Base-by-base conservation (phyloP, 176 grass and related monocot genomes). In the Ampelocalamus luodianensis region DNA sequence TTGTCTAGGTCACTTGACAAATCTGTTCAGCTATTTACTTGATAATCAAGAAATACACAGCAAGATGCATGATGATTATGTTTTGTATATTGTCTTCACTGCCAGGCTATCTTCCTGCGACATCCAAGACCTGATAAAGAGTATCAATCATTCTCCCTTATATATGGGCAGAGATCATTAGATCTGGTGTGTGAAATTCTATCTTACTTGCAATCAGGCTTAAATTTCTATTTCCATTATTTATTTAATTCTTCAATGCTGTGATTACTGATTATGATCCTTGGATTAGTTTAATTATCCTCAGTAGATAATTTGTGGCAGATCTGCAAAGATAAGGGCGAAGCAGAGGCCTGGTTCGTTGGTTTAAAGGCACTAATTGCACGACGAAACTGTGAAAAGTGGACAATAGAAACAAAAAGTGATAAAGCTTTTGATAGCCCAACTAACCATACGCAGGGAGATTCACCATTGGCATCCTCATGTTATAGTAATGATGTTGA, bases 291-390 rank as follows among this genome's bases (percentile, higher is more conserved):
- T 82, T 83, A 50, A 37, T 82, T 71, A 74, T 58, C 15, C 78
- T 92, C 39, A 87, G 77, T 74, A 83, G 40, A 34, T 71, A 72
- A 56, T 15, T 72, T 61, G 45, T 70, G 74, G 58, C 91, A 95
- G 93, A 91, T 95, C 61, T 95, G 93, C 83, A 95, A 95, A 88
- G 90, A 95, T 74, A 95, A 91, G 88, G 93, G 91, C 60, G 93
- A 95, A 67, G 77, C 90, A 38, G 93, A 93, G 81, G 80, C 86
- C 48, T 95, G 93, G 90, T 95, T 93, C 67, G 86, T 95, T 87
- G 88, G 90, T 44, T 80, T 93, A 68, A 95, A 93, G 72, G 86
- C 90, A 66, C 83, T 95, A 68, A 87, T 95, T 87, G 80, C 86
- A 23, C 64, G 67, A 85, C 63, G 71, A 49, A 84, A 85, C 60